phyloP scores from a whole-genome alignment of 176 grass and related monocot species.

The Eleusine coracana region DNA sequence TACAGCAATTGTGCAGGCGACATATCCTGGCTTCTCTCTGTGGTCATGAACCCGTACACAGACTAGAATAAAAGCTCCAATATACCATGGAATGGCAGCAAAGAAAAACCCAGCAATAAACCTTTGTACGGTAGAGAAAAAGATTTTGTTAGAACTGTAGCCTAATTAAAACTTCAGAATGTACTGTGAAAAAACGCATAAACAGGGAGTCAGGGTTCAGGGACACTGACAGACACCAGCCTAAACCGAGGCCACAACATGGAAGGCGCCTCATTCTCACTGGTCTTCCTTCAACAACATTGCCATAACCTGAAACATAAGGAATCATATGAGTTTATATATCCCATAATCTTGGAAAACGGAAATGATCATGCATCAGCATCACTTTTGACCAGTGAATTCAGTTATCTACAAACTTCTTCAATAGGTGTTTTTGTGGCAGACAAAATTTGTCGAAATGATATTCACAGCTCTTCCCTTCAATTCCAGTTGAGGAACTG shows the following conservation, averaged over 20 bases:
- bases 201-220: background rate
- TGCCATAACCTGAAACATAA: constrained; percentile 57
- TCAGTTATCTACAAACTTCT: background rate
- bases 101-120: constrained; percentile 87
- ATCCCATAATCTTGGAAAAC: background rate
- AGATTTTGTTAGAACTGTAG: constrained; percentile 12
- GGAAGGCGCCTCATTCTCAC: constrained; percentile 66
- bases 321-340: constrained; percentile 20
- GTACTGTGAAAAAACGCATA: constrained; percentile 18
- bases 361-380: background rate
- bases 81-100: constrained; percentile 92
- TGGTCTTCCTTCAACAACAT: constrained; percentile 72
- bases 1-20: constrained; percentile 86
- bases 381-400: constrained; percentile 3
- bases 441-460: background rate
- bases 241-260: constrained; percentile 83
- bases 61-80: constrained; percentile 82
- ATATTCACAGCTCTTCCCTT: background rate
- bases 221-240: constrained; percentile 81
- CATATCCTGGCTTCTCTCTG: constrained; percentile 89
- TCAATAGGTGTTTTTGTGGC: background rate
- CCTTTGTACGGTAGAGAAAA: constrained; percentile 46
- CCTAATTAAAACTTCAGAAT: constrained; percentile 1
- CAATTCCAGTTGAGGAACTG: background rate
- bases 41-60: constrained; percentile 82